A percentile compares a stretch with the other conserved stretches of the same genome.
Evolutionary conservation across 2,329 filamentous ascomycete species (phyloP).

Genomic region (Monascus ruber): DNA sequence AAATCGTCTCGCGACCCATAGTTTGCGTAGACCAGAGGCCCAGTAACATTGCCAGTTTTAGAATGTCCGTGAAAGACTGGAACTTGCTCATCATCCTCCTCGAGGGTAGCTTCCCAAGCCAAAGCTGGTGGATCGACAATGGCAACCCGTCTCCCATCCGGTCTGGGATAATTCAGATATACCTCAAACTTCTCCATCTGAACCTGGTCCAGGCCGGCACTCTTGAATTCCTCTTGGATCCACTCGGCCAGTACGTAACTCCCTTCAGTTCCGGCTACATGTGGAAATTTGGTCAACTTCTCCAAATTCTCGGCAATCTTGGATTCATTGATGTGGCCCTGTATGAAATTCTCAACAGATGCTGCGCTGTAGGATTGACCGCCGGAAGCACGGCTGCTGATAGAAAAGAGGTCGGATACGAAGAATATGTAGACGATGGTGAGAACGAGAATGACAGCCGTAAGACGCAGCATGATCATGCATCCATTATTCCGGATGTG

Average conservation of each 20-base stretch:
- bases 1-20: conserved; percentile 83
- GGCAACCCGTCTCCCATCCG: conserved; percentile 65
- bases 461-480: conserved; percentile 59
- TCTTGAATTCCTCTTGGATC: conserved; percentile 64
- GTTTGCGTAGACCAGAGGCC: conserved; percentile 83
- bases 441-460: conserved; percentile 64
- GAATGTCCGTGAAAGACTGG: conserved; percentile 81
- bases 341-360: conserved; percentile 63
- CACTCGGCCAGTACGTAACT: conserved; percentile 79
- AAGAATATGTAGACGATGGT: conserved; percentile 75
- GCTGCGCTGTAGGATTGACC: conserved; percentile 73
- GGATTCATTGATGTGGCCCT: conserved; percentile 58
- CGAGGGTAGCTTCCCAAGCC: conserved; percentile 68
- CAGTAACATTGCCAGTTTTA: conserved; percentile 72
- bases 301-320: conserved; percentile 61
- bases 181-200: conserved; percentile 69
- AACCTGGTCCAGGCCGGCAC: conserved; percentile 63
- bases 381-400: conserved; percentile 50
- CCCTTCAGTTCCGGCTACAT: conserved; percentile 88
- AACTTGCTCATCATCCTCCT: conserved; percentile 71
- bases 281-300: conserved; percentile 73
- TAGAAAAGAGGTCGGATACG: conserved; percentile 68
- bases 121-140: conserved; percentile 61
- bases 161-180: conserved; percentile 82
- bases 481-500: conserved; percentile 41